A percentile compares a stretch with the other conserved stretches of the same genome.
phyloP scores from a whole-genome alignment of 73 alveolate species.

The Paramecium primaurelia region DNA sequence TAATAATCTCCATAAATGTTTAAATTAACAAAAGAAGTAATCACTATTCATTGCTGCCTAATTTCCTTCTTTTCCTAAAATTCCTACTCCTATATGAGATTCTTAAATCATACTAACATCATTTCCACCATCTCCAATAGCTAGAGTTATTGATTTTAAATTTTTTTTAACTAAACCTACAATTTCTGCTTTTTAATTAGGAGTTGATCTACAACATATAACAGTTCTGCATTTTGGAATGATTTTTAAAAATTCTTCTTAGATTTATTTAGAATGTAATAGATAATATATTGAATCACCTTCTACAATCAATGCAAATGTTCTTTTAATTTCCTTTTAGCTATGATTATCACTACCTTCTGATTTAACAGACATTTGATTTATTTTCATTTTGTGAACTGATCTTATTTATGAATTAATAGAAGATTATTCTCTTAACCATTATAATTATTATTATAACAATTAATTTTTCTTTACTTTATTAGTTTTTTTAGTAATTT shows the following conservation, averaged over 20 bases:
- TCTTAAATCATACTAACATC: conserved; percentile 98
- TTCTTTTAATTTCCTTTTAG: conserved; percentile 35
- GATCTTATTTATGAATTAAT: not conserved
- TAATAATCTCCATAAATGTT: conserved; percentile 86
- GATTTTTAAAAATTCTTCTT: conserved; percentile 71
- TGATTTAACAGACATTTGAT: not conserved
- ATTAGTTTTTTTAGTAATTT: not conserved
- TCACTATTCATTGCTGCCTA: conserved; percentile 96
- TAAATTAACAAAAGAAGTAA: conserved; percentile 93
- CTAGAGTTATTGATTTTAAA: conserved; percentile 74
- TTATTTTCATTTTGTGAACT: not conserved
- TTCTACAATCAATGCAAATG: conserved; percentile 48
- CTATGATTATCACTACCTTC: not conserved
- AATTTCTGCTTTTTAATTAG: conserved; percentile 91
- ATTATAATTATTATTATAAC: not conserved
- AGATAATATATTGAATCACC: conserved; percentile 47
- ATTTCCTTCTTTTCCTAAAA: conserved; percentile 98
- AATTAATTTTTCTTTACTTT: not conserved
- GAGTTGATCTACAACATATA: conserved; percentile 95
- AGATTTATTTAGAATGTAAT: conserved; percentile 48
- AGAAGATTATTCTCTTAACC: not conserved
- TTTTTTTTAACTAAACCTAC: conserved; percentile 83
- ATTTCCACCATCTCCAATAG: conserved; percentile 99
- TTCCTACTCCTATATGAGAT: conserved; percentile 97
- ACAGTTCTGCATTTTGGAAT: conserved; percentile 89